Percentiles rank a stretch among this genome's conserved stretches.
Evolutionary conservation across 2,329 filamentous ascomycete genomes (phyloP).

Genomic region (Hymenoscyphus infarciens): DNA sequence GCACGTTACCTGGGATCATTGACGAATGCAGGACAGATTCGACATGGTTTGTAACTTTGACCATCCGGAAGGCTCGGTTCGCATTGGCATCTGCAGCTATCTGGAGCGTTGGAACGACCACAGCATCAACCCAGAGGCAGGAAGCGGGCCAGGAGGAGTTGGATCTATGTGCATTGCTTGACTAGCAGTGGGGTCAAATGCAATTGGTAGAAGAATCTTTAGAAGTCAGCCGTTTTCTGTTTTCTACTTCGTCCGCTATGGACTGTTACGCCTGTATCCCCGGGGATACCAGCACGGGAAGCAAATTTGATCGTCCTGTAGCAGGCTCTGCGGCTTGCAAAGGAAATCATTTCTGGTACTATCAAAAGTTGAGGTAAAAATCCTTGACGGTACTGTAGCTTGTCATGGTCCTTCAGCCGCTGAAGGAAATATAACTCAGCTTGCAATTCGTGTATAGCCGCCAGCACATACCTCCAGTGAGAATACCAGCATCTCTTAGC

Average conservation of each 20-base stretch:
- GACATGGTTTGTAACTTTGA: neutral
- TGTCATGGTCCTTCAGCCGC: too few species aligned
- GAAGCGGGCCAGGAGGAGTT: neutral
- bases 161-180: too few species aligned
- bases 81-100: neutral
- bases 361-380: neutral
- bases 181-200: neutral
- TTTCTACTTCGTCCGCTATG: too few species aligned
- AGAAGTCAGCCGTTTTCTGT: neutral
- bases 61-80: constrained; percentile 1
- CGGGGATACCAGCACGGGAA: neutral
- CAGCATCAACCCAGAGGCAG: neutral
- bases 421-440: neutral
- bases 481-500: too few species aligned
- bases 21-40: neutral
- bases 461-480: neutral
- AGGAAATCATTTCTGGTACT: neutral
- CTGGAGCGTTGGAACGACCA: neutral
- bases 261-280: too few species aligned
- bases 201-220: neutral
- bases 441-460: neutral
- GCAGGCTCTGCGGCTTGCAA: neutral
- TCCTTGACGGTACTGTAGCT: too few species aligned
- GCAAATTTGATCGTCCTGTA: neutral
- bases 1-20: neutral